Evolutionary conservation across 306 rosid species (phyloP), one percentile per base, ranked within the genome.

Genomic region (Prunus campanulata): DNA sequence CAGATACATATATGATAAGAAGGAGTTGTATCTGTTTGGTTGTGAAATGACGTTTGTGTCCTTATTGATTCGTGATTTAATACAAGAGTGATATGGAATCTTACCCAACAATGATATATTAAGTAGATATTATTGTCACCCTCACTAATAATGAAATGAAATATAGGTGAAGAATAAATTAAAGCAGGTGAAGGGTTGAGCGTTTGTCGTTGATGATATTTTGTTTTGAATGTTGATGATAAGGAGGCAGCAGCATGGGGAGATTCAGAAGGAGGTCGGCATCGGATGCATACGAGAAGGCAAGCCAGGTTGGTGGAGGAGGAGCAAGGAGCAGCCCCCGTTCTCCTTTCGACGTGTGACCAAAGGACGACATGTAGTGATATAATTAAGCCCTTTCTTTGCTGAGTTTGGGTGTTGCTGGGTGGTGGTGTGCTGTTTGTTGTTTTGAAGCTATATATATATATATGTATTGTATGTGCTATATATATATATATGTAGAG

Each of bases 291-390:
- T 85, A 76, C 74, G 89, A 85, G 85, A 91, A 91, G 86, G 74
- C 87, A 20, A 67, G 56, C 77, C 77, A 74, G 62, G 80, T 60
- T 75, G 55, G 32, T 83, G 78, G 91, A 88, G 71, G 32, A 82
- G 78, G 91, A 89, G 71, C 88, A 74, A 74, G 81, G 78, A 79
- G 77, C 87, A 78, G 78, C 88, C 11, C 93, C 84, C 46, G 91
- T 81, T 57, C 95, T 89, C 79, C 96, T 88, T 90, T 72, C 82
- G 92, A 93, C 82, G 90, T 81, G 84, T 90, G 90, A 92, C 68
- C 71, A 30, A 75, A 24, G 83, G 83, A 85, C 54, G 39, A 39
- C 44, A 39, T 39, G 44, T 39, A 39, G 9, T 39, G 44, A 39
- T 39, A 7, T 39, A 7, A 39, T 39, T 1, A 7, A 39, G 44